These are phyloP conservation scores for Acidomyces sp. DNA, from an alignment of 495 filamentous ascomycete genomes.

Conservation along the genomic window DNA sequence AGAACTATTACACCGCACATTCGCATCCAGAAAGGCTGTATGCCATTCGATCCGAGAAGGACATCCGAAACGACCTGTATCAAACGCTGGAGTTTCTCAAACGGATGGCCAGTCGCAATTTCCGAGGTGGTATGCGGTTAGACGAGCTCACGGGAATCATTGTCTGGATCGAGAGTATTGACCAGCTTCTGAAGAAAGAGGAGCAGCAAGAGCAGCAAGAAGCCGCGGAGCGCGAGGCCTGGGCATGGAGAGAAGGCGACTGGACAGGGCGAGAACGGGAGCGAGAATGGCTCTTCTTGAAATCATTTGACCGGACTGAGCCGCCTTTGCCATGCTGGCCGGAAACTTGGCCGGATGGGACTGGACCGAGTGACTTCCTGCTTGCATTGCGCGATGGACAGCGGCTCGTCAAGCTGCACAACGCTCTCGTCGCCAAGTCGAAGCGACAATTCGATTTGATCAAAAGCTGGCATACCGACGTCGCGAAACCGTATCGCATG, in stretches of 20 bases:
- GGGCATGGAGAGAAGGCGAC: slow-evolving; percentile 68
- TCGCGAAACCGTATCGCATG: slow-evolving; percentile 81
- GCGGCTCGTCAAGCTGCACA: slow-evolving; percentile 74
- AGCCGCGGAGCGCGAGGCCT: slow-evolving; percentile 51
- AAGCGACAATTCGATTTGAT: slow-evolving; percentile 84
- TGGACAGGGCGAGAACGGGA: slow-evolving; percentile 68
- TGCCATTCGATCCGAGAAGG: slow-evolving; percentile 67
- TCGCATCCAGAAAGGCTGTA: slow-evolving; percentile 71
- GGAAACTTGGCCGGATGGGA: slow-evolving; percentile 30
- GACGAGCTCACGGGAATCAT: slow-evolving; percentile 61
- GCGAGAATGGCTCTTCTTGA: slow-evolving; percentile 55
- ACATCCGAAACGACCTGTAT: slow-evolving; percentile 69
- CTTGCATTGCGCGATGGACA: slow-evolving; percentile 61
- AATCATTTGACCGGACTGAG: slow-evolving; percentile 55
- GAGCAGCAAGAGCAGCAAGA: slow-evolving; percentile 63
- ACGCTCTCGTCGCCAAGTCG: slow-evolving; percentile 71
- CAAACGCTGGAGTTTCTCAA: slow-evolving; percentile 80
- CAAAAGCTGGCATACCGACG: slow-evolving; percentile 72
- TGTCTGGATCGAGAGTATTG: slow-evolving; percentile 64
- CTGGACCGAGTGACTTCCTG: slow-evolving; percentile 64
- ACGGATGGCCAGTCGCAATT: slow-evolving; percentile 75
- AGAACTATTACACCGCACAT: slow-evolving; percentile 86
- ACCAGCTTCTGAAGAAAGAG: slow-evolving; percentile 59
- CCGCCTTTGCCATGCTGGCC: slow-evolving; percentile 54
- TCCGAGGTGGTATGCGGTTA: slow-evolving; percentile 63